These are phyloP conservation scores for Puccinia novopanici DNA, from an alignment of 1,284 basidiomycete species.

Conservation along the genomic window DNA sequence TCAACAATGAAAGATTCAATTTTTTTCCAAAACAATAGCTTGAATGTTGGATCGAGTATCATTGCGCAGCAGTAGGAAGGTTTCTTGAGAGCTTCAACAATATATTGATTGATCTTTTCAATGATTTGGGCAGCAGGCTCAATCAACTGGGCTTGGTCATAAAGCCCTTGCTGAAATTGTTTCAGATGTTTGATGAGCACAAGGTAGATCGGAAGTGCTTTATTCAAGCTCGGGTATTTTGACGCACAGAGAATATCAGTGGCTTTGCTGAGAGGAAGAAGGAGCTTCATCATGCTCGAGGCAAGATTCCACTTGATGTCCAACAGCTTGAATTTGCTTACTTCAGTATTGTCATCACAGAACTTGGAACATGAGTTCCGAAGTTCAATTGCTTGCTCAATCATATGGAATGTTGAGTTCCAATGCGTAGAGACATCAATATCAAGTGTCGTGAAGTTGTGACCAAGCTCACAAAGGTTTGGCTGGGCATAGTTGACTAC, in stretches of 20 bases:
- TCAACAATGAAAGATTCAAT: neutral
- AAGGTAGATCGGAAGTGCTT: neutral
- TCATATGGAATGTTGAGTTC: conserved; percentile 27
- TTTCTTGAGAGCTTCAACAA: neutral
- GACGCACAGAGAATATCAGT: too few species aligned
- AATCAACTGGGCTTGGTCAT: neutral
- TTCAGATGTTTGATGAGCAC: neutral
- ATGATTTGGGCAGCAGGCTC: neutral
- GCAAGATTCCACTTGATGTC: too few species aligned
- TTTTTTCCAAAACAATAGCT: neutral
- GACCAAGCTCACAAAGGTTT: neutral
- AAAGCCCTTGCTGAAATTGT: neutral
- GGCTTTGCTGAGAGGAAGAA: too few species aligned
- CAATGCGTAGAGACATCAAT: conserved; percentile 7
- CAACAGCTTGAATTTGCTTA: too few species aligned
- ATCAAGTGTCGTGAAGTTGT: neutral
- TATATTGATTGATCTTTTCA: neutral
- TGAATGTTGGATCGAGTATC: conserved; percentile 5
- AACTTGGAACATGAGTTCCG: neutral
- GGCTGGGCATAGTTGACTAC: neutral
- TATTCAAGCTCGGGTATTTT: too few species aligned
- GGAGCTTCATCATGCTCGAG: too few species aligned
- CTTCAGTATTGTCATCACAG: neutral
- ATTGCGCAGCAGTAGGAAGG: neutral
- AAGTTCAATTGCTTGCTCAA: neutral